phyloP scores from a whole-genome alignment of 2,329 filamentous ascomycete genomes.

The Penicillium sp. region DNA sequence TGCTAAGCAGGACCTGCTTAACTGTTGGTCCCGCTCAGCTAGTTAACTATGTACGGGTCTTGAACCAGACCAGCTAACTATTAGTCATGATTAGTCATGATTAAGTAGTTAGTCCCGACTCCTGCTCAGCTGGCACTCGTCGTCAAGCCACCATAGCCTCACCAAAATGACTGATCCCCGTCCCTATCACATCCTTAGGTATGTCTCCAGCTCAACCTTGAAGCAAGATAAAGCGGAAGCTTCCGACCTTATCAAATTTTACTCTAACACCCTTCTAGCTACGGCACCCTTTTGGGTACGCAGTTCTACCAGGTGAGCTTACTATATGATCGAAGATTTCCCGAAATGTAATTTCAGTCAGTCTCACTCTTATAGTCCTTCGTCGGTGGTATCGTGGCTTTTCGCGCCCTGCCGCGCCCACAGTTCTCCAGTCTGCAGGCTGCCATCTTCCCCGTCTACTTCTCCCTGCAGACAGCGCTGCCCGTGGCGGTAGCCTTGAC shows the following conservation, averaged over 20 bases:
- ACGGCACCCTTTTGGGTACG: conserved; percentile 80
- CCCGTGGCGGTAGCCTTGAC: conserved; percentile 72
- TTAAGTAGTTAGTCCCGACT: background rate
- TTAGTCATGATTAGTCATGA: too few species aligned
- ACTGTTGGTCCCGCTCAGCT: too few species aligned
- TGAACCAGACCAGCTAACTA: too few species aligned
- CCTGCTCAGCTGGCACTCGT: too few species aligned
- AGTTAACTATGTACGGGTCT: too few species aligned
- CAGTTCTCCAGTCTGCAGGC: conserved; percentile 78
- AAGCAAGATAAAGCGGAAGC: background rate
- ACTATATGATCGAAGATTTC: background rate
- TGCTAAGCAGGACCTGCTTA: too few species aligned
- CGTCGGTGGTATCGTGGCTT: conserved; percentile 67
- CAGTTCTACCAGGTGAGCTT: conserved; percentile 72
- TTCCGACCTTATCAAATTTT: background rate
- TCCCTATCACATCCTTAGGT: conserved; percentile 34
- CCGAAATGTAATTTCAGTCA: background rate
- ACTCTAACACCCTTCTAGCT: conserved; percentile 50
- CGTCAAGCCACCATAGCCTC: background rate
- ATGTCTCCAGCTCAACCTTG: conserved; percentile 1
- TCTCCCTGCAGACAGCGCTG: conserved; percentile 71
- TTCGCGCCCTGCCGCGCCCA: conserved; percentile 68
- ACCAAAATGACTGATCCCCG: conserved; percentile 31
- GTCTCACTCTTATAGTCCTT: conserved; percentile 57
- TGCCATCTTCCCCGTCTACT: conserved; percentile 76